Evolutionary conservation across 352 stramenopile species (phyloP).

Genomic region (Phytophthora citricola): DNA sequence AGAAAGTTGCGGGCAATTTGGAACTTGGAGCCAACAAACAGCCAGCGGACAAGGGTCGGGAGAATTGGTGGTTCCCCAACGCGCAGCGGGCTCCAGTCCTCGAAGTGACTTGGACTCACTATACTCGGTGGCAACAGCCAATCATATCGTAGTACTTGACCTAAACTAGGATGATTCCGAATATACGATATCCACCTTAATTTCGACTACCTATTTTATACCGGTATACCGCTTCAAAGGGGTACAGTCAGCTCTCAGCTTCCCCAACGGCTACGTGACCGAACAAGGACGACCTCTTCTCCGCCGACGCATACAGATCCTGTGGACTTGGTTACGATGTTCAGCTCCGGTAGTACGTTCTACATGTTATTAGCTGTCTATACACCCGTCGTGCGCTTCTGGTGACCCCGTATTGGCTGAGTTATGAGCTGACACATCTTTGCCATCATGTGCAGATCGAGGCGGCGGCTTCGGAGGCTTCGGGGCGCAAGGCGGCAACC

Average conservation of each 20-base stretch:
- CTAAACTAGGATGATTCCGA: neutral
- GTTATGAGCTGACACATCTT: constrained; percentile 16
- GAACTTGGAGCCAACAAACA: constrained; percentile 76
- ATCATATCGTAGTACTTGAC: constrained; percentile 32
- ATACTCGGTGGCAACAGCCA: constrained; percentile 48
- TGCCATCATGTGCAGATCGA: constrained; percentile 21
- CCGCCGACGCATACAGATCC: neutral
- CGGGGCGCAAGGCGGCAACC: constrained; percentile 31
- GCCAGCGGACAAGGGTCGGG: constrained; percentile 24
- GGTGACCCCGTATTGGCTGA: constrained; percentile 3
- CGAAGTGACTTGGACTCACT: constrained; percentile 63
- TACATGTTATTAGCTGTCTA: neutral
- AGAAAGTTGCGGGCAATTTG: constrained; percentile 92
- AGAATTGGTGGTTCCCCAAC: constrained; percentile 88
- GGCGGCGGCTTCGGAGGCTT: constrained; percentile 33
- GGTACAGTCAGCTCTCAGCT: constrained; percentile 3
- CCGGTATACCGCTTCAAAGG: neutral
- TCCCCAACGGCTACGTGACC: too few relatives aligned
- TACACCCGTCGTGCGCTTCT: neutral
- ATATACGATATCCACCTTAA: neutral
- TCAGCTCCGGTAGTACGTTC: constrained; percentile 45
- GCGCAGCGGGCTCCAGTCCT: constrained; percentile 78
- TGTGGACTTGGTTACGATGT: constrained; percentile 30
- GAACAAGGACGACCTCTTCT: too few relatives aligned
- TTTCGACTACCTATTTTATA: neutral